These are phyloP conservation scores for Danielia reshetovae DNA, from an alignment of 805 yeast species.

Conservation along the genomic window DNA sequence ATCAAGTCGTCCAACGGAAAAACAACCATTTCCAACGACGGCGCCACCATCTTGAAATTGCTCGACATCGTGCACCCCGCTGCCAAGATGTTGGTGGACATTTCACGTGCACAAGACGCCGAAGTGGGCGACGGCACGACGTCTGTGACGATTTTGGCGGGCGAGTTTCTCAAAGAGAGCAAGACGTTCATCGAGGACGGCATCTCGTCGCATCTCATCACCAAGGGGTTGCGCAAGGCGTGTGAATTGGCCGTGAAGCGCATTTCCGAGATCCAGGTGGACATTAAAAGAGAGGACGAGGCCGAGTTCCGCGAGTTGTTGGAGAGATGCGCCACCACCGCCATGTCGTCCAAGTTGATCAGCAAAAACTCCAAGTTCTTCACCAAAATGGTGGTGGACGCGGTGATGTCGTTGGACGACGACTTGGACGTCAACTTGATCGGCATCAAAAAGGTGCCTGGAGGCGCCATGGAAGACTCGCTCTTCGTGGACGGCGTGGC, in stretches of 20 bases:
- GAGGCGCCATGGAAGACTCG: slow-evolving; percentile 96
- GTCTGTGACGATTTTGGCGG: slow-evolving; percentile 89
- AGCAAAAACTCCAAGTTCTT: slow-evolving; percentile 84
- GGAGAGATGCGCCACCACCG: slow-evolving; percentile 92
- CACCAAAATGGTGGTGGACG: slow-evolving; percentile 95
- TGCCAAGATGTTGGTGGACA: slow-evolving; percentile 91
- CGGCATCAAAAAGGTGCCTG: slow-evolving; percentile 92
- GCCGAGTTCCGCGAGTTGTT: slow-evolving; percentile 63
- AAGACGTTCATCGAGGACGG: slow-evolving; percentile 94
- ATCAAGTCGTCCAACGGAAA: slow-evolving; percentile 79
- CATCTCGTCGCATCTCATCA: slow-evolving; percentile 83
- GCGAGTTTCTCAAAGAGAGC: slow-evolving; percentile 89
- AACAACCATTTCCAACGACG: slow-evolving; percentile 96
- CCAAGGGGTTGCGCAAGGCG: slow-evolving; percentile 84
- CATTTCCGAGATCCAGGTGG: slow-evolving; percentile 71
- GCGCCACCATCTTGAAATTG: slow-evolving; percentile 90
- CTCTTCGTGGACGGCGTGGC: slow-evolving; percentile 90
- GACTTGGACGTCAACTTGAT: slow-evolving; percentile 86
- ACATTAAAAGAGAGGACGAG: slow-evolving; percentile 53
- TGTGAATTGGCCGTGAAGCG: slow-evolving; percentile 69
- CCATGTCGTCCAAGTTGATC: slow-evolving; percentile 94
- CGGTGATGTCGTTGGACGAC: slow-evolving; percentile 80
- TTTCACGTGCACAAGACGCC: slow-evolving; percentile 94
- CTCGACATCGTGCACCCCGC: slow-evolving; percentile 98
- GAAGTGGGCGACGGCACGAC: slow-evolving; percentile 99